Percentiles rank a stretch among this genome's conserved stretches.
phyloP scores from a whole-genome alignment of 257 asterid genomes.

The Galeopsis tetrahit region DNA sequence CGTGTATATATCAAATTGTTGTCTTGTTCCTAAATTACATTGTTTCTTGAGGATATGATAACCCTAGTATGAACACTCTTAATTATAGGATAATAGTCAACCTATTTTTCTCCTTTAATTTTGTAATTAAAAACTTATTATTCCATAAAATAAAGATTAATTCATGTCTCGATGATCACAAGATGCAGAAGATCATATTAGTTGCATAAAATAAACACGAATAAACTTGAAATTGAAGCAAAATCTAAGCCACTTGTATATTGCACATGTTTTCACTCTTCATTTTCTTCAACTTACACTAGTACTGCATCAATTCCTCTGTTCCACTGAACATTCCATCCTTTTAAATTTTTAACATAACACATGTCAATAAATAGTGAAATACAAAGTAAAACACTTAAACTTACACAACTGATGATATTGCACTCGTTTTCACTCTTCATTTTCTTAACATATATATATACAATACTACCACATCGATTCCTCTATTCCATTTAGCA shows the following conservation, averaged over 20 bases:
- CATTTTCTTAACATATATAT: too few species aligned
- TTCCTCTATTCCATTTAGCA: too few species aligned
- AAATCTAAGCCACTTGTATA: constrained; percentile 18
- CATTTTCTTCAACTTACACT: too few species aligned
- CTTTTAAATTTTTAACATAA: too few species aligned
- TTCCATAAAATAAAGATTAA: too few species aligned
- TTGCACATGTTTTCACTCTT: constrained; percentile 2
- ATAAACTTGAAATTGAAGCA: constrained; percentile 14
- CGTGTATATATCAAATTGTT: not conserved
- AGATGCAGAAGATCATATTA: not conserved
- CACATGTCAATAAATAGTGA: too few species aligned
- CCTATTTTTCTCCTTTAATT: not conserved
- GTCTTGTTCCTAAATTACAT: constrained; percentile 9
- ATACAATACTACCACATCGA: too few species aligned
- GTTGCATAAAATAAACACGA: constrained; percentile 15
- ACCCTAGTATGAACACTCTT: constrained; percentile 42
- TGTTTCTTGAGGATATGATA: constrained; percentile 14
- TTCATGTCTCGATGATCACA: not conserved
- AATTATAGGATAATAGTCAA: not conserved
- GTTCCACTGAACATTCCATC: too few species aligned
- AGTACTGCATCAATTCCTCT: too few species aligned
- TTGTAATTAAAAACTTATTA: not conserved
- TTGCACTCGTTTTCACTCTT: too few species aligned
- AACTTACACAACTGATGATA: too few species aligned
- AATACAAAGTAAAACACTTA: too few species aligned